phyloP scores from a whole-genome alignment of 371 early-diverging fungal genomes.

The Nosema muscidifuracis region DNA sequence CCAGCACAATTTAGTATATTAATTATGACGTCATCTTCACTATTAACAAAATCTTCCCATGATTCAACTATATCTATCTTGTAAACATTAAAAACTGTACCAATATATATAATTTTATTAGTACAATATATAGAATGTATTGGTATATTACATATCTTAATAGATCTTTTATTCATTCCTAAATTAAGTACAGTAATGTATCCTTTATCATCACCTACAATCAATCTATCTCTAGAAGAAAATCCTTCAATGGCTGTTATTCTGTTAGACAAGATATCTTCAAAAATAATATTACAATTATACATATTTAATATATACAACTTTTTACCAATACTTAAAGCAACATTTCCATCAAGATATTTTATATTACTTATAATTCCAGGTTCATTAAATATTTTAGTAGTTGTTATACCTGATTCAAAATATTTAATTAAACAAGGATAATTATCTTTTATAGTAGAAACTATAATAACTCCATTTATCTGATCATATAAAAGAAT shows the following conservation, averaged over 20 bases:
- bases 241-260: conserved; percentile 29
- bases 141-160: conserved; percentile 21
- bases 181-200: conserved; percentile 16
- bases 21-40: neutral
- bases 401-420: neutral
- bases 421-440: neutral
- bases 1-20: neutral
- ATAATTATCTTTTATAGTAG: neutral
- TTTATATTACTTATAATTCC: conserved; percentile 31
- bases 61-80: neutral
- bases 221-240: conserved; percentile 29
- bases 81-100: conserved; percentile 20
- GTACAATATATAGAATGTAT: conserved; percentile 21
- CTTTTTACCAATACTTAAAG: conserved; percentile 5
- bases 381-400: neutral
- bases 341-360: conserved; percentile 34
- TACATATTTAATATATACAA: conserved; percentile 40
- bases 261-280: neutral
- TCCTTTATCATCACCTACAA: conserved; percentile 41
- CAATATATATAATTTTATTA: neutral
- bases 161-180: neutral
- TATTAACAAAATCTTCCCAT: neutral
- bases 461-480: neutral
- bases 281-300: conserved; percentile 11
- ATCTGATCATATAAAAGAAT: neutral